Base-by-base conservation (phyloP, 805 yeast genomes). In the Saccharomyces paradoxus region DNA sequence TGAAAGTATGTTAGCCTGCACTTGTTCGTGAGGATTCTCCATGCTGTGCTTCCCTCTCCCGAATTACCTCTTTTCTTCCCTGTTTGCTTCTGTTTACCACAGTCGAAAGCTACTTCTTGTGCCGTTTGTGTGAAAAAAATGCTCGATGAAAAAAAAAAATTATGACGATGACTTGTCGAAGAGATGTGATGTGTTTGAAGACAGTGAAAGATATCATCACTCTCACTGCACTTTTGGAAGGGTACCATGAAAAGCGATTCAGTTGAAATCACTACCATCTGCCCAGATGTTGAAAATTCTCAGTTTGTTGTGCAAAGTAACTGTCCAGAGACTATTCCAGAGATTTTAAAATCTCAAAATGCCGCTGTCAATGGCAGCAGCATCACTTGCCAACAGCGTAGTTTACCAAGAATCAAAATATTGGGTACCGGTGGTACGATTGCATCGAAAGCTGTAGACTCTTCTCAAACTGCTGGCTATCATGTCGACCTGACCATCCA, bases 1-100 rank as follows among this genome's bases (percentile, higher is more conserved):
- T 10, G 87, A 81, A 46, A 86, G 74, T 24, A 89, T 73, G 14
- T 89, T 89, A 59, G 80, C 83, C 65, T 89, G 96, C 6, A 81
- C 86, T 64, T 85, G 86, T 62, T 87, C 91, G 64, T 88, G 91
- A 3, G 96, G 96, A 62, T 87, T 88, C 70, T 87, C 89, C 95
- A 87, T 87, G 22, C 4, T 37, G 24, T 32, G 49, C 54, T 17
- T 26, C 49, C n/a, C 13, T 48, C 14, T 4, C 28, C 7, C 7
- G 21, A 21, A 8, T 41, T 30, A 37, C 41, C n/a, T 24, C 12
- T 9, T 48, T 29, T 6, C 29, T n/a, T 26, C 28, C 14, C 27
- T 49, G 14, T 27, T 14, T 26, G 12, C 46, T 17, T 22, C 2
- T 32, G n/a, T 37, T 26, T 21, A 41, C 5, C 13, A n/a, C n/a